Percentiles rank a stretch among this genome's conserved stretches.
phyloP scores from a whole-genome alignment of 257 asterid species.

The Fraxinus pennsylvanica region DNA sequence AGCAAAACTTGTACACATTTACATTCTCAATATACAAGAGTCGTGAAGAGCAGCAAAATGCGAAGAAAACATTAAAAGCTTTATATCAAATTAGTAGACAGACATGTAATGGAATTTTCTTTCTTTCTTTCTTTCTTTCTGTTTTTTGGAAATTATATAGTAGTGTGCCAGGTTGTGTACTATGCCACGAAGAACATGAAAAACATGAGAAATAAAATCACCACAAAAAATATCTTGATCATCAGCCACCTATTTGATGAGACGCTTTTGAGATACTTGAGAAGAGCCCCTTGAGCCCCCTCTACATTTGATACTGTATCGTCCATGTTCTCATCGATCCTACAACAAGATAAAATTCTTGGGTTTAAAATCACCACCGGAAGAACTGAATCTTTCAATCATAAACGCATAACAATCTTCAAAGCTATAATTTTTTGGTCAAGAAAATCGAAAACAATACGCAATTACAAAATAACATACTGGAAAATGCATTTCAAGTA shows the following conservation, averaged over 20 bases:
- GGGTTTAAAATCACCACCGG: constrained; percentile 9
- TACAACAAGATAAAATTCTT: constrained; percentile 30
- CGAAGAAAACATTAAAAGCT: constrained; percentile 15
- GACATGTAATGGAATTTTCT: not conserved
- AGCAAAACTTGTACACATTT: not conserved
- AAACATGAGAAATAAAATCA: constrained; percentile 83
- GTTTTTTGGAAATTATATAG: not conserved
- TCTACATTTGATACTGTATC: constrained; percentile 80
- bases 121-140: not conserved
- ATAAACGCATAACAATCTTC: no score
- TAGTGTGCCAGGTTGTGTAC: constrained; percentile 6
- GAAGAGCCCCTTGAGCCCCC: constrained; percentile 87
- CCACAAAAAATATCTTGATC: constrained; percentile 87
- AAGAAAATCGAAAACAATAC: no score
- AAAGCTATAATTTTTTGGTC: no score
- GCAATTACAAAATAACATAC: no score
- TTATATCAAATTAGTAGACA: not conserved
- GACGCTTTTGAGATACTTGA: constrained; percentile 85
- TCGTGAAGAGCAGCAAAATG: not conserved
- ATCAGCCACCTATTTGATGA: constrained; percentile 95
- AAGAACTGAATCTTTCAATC: not conserved
- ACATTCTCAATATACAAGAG: constrained; percentile 12
- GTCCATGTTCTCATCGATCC: constrained; percentile 93
- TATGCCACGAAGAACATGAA: constrained; percentile 89
- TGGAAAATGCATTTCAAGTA: not conserved